phyloP scores from a whole-genome alignment of 176 grass and related monocot genomes.

The Aegilops longissima region DNA sequence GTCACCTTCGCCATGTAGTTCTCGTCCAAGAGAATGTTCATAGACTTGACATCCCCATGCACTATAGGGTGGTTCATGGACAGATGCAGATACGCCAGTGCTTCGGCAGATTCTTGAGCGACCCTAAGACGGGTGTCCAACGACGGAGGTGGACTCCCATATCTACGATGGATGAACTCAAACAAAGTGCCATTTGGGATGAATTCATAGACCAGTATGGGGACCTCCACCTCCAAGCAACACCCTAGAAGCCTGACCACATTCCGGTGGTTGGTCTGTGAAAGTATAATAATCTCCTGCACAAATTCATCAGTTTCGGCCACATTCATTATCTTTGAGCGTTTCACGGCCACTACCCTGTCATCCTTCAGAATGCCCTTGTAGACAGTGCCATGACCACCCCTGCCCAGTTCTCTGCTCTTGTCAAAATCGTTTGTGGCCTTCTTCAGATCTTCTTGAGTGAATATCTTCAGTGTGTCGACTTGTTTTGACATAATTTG shows the following conservation, averaged over 20 bases:
- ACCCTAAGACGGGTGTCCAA: background rate
- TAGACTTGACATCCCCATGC: slow-evolving; percentile 8
- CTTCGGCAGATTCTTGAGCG: background rate
- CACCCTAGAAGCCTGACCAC: background rate
- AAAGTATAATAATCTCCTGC: background rate
- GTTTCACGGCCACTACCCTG: slow-evolving; percentile 18
- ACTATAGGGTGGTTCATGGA: slow-evolving; percentile 1
- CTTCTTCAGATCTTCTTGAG: slow-evolving; percentile 7
- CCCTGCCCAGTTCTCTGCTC: background rate
- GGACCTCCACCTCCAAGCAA: background rate
- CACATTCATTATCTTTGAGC: background rate
- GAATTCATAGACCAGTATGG: background rate
- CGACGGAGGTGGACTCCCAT: background rate
- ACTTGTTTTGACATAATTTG: slow-evolving; percentile 26
- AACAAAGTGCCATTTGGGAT: background rate
- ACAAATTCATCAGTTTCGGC: background rate
- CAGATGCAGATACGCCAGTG: slow-evolving; percentile 1
- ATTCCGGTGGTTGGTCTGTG: slow-evolving; percentile 4
- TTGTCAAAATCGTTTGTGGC: background rate
- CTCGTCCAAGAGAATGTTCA: background rate
- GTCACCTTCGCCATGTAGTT: background rate
- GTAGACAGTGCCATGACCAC: background rate
- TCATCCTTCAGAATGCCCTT: slow-evolving; percentile 3
- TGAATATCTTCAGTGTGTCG: slow-evolving; percentile 21
- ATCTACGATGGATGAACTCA: background rate